These are phyloP conservation scores for Rhizopus microsporus DNA, from an alignment of 371 early-diverging fungal species.

Conservation along the genomic window DNA sequence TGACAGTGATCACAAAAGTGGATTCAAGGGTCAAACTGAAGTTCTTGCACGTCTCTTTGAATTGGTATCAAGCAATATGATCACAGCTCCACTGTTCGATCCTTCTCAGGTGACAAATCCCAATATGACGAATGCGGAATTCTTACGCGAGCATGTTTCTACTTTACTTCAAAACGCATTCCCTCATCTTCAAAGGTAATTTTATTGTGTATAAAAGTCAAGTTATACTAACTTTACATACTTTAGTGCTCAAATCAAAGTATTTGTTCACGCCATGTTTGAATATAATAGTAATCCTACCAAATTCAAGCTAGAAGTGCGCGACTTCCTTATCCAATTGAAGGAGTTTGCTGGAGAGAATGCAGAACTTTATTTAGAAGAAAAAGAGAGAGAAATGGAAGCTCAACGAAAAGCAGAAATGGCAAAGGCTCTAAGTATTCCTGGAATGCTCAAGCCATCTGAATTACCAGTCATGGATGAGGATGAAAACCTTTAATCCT, in stretches of 20 bases:
- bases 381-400: constrained; percentile 89
- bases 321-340: constrained; percentile 96
- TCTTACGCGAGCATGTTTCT: constrained; percentile 79
- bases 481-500: constrained; percentile 49
- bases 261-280: constrained; percentile 88
- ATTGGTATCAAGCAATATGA: constrained; percentile 78
- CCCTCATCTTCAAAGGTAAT: constrained; percentile 84
- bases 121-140: constrained; percentile 75
- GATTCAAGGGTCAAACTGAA: constrained; percentile 87
- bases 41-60: constrained; percentile 89
- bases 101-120: constrained; percentile 71
- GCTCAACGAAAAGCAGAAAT: constrained; percentile 77
- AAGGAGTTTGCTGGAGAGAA: constrained; percentile 95
- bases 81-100: constrained; percentile 83
- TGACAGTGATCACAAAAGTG: constrained; percentile 95
- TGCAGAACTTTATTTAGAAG: constrained; percentile 88
- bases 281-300: constrained; percentile 73
- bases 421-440: constrained; percentile 86
- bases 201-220: neutral
- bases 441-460: constrained; percentile 96
- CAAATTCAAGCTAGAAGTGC: constrained; percentile 89
- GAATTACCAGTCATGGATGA: constrained; percentile 79
- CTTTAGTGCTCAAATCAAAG: constrained; percentile 76
- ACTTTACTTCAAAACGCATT: constrained; percentile 86
- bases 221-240: neutral